phyloP scores from a whole-genome alignment of 768 basidiomycete genomes.

The Porpolomopsis calyptriformis region DNA sequence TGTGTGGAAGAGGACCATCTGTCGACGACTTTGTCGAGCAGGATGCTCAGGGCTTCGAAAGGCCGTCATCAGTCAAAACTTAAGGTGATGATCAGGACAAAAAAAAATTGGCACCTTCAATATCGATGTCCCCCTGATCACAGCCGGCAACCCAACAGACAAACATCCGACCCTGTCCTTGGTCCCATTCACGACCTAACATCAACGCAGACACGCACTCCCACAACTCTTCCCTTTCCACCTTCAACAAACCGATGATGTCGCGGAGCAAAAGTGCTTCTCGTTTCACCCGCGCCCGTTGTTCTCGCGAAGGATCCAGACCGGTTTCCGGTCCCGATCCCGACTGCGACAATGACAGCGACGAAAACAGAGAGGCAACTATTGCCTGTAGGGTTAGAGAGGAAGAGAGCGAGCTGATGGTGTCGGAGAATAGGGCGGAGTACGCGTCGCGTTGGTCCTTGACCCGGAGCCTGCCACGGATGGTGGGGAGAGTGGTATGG shows the following conservation, averaged over 20 bases:
- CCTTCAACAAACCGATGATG: slow-evolving; percentile 41
- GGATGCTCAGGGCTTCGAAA: slow-evolving; percentile 32
- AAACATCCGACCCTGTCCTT: slow-evolving; percentile 50
- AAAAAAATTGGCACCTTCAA: slow-evolving; percentile 19
- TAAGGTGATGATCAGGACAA: background rate
- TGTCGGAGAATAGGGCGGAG: slow-evolving; percentile 36
- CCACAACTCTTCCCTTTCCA: slow-evolving; percentile 41
- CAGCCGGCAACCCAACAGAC: slow-evolving; percentile 58
- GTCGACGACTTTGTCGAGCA: slow-evolving; percentile 42
- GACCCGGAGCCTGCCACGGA: slow-evolving; percentile 31
- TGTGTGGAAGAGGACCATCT: slow-evolving; percentile 72
- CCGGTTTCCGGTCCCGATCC: no score
- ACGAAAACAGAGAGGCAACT: slow-evolving; percentile 16
- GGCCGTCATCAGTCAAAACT: background rate
- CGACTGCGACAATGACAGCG: no score
- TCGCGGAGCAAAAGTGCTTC: slow-evolving; percentile 42
- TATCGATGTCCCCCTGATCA: slow-evolving; percentile 16
- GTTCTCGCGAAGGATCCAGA: slow-evolving; percentile 18
- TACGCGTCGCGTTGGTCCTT: slow-evolving; percentile 27
- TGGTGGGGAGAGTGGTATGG: slow-evolving; percentile 33
- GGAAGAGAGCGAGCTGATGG: slow-evolving; percentile 47
- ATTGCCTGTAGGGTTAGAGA: slow-evolving; percentile 24
- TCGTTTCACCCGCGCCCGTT: slow-evolving; percentile 37
- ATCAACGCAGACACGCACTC: slow-evolving; percentile 38
- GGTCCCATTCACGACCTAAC: slow-evolving; percentile 47